phyloP scores from a whole-genome alignment of 345 rosid genomes.

The Anacardium occidentale region DNA sequence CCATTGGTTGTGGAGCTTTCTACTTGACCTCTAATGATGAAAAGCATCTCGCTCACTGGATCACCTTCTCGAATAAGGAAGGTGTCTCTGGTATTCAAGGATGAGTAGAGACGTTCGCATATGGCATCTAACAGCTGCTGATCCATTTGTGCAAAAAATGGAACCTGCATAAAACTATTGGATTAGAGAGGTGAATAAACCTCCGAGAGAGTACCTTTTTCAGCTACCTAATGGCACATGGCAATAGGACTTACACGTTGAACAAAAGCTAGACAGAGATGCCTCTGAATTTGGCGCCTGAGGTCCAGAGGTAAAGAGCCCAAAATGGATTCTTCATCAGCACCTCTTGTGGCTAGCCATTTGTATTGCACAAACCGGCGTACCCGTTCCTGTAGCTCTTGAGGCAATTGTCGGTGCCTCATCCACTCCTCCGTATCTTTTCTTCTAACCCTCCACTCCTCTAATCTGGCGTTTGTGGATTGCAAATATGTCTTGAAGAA shows the following conservation, averaged over 20 bases:
- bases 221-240: neutral
- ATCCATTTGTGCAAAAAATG: constrained; percentile 87
- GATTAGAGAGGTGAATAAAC: neutral
- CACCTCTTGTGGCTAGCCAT: constrained; percentile 85
- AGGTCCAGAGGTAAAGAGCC: constrained; percentile 63
- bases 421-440: constrained; percentile 97
- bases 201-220: too few relatives aligned
- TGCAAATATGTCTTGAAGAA: constrained; percentile 58
- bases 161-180: constrained; percentile 46
- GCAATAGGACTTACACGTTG: constrained; percentile 57
- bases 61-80: constrained; percentile 74
- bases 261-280: constrained; percentile 82
- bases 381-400: constrained; percentile 70
- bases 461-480: constrained; percentile 69
- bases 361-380: constrained; percentile 78
- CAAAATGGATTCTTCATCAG: constrained; percentile 69
- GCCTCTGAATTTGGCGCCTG: constrained; percentile 71
- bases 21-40: constrained; percentile 81
- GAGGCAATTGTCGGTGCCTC: constrained; percentile 86
- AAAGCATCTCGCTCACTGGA: constrained; percentile 86
- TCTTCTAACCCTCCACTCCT: constrained; percentile 83
- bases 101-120: constrained; percentile 77
- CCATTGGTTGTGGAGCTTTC: constrained; percentile 91
- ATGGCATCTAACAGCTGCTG: constrained; percentile 80
- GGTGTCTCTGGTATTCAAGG: constrained; percentile 63